Conservation (phyloP, 2,329 filamentous ascomycete genomes). For the Aspergillus awamori region DNA sequence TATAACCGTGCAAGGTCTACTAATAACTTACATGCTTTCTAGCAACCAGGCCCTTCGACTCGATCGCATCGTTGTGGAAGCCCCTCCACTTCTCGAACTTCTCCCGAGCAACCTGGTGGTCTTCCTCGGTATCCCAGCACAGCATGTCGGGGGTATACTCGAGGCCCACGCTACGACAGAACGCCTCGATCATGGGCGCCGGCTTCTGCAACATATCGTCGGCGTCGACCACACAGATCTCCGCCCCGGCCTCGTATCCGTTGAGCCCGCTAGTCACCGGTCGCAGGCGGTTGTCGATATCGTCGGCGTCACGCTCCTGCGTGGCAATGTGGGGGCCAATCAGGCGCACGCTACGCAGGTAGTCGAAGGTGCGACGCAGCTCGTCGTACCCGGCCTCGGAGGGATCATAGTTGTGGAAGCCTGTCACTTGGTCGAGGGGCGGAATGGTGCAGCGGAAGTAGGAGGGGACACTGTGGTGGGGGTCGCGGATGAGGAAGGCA, state of each 20-base stretch:
- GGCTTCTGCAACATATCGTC: constrained; percentile 92
- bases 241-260: constrained; percentile 44
- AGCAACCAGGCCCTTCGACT: constrained; percentile 74
- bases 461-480: constrained; percentile 85
- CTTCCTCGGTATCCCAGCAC: constrained; percentile 76
- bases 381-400: constrained; percentile 89
- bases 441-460: constrained; percentile 94
- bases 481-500: constrained; percentile 95
- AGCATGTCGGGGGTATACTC: constrained; percentile 79
- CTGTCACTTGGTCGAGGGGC: constrained; percentile 77
- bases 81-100: constrained; percentile 97
- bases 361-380: constrained; percentile 85
- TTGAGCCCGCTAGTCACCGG: constrained; percentile 19
- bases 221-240: constrained; percentile 86
- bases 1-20: constrained; percentile 9
- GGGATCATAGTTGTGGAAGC: constrained; percentile 84
- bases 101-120: constrained; percentile 67
- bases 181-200: constrained; percentile 71
- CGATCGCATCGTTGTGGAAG: constrained; percentile 93
- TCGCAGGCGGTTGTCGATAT: constrained; percentile 30
- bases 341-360: constrained; percentile 68
- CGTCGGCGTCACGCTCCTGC: constrained; percentile 36
- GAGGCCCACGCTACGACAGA: constrained; percentile 79
- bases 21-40: constrained; percentile 45
- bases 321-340: constrained; percentile 69